A percentile compares a stretch with the other conserved stretches of the same genome.
phyloP scores from a whole-genome alignment of 768 basidiomycete genomes.

The Suillus paluster region DNA sequence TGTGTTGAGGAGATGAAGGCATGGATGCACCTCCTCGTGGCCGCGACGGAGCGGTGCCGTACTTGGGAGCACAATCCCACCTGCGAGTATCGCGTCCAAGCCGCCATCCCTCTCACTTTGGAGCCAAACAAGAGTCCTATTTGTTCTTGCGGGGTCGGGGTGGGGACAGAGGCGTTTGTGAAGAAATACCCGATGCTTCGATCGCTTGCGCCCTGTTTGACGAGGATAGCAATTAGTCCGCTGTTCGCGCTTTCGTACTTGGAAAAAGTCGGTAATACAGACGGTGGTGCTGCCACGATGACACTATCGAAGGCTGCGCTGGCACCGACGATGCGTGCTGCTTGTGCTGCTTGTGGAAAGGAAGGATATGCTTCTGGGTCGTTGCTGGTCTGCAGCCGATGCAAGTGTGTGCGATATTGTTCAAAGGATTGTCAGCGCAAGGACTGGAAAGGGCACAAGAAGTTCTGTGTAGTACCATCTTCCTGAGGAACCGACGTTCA shows the following conservation, averaged over 20 bases:
- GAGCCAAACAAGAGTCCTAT: conserved; percentile 45
- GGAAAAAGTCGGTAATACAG: conserved; percentile 38
- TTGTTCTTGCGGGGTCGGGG: conserved; percentile 58
- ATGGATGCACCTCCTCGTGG: conserved; percentile 58
- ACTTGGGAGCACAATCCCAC: conserved; percentile 50
- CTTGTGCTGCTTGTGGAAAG: conserved; percentile 27
- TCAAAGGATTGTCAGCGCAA: conserved; percentile 48
- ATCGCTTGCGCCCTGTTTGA: conserved; percentile 45
- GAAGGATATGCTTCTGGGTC: conserved; percentile 10
- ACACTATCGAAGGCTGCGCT: neutral
- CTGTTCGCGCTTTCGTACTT: conserved; percentile 57
- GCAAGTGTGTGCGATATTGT: conserved; percentile 47
- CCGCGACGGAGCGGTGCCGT: conserved; percentile 56
- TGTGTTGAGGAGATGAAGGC: conserved; percentile 40
- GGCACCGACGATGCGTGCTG: neutral
- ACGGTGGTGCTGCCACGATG: neutral
- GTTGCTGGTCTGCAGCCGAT: conserved; percentile 40
- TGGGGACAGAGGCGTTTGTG: conserved; percentile 45
- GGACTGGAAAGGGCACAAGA: conserved; percentile 53
- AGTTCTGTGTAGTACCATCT: conserved; percentile 29
- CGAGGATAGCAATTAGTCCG: conserved; percentile 55
- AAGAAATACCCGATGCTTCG: conserved; percentile 36
- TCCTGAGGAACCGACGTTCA: neutral
- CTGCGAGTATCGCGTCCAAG: conserved; percentile 51
- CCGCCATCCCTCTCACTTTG: conserved; percentile 41